phyloP scores from a whole-genome alignment of 2,329 filamentous ascomycete genomes.

The Furcasterigmium sp. region DNA sequence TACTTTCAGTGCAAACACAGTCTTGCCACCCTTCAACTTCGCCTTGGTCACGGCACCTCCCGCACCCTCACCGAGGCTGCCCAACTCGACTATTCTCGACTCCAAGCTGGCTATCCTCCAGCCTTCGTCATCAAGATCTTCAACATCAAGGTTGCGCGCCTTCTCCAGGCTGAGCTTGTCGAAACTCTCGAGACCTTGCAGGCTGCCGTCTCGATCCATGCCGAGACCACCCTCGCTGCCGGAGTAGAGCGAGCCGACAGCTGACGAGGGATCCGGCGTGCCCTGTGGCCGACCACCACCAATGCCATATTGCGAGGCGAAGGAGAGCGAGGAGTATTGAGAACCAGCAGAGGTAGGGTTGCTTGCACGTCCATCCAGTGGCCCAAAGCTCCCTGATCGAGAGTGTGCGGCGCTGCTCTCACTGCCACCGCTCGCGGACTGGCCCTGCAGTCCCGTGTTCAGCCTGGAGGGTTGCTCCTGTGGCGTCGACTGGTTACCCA shows the following conservation, averaged over 20 bases:
- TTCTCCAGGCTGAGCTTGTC: constrained; percentile 79
- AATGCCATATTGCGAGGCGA: constrained; percentile 68
- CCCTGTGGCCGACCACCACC: constrained; percentile 59
- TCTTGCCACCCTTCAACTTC: constrained; percentile 85
- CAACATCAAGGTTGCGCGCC: constrained; percentile 80
- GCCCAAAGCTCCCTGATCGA: constrained; percentile 77
- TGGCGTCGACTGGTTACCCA: constrained; percentile 70
- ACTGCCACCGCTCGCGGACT: constrained; percentile 70
- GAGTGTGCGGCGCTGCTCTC: constrained; percentile 76
- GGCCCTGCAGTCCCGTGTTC: constrained; percentile 47
- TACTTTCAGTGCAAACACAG: constrained; percentile 94
- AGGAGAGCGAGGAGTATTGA: constrained; percentile 76
- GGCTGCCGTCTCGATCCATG: constrained; percentile 80
- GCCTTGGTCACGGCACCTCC: constrained; percentile 93
- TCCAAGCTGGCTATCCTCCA: constrained; percentile 92
- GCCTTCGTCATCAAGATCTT: constrained; percentile 89
- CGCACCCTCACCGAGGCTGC: constrained; percentile 87
- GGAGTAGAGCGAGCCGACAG: constrained; percentile 79
- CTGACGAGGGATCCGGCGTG: constrained; percentile 80
- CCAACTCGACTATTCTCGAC: constrained; percentile 80
- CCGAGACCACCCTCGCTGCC: constrained; percentile 68
- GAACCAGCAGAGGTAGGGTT: constrained; percentile 85
- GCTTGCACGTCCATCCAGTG: constrained; percentile 68
- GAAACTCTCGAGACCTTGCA: constrained; percentile 71
- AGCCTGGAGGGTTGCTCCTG: constrained; percentile 52